Percentiles rank a stretch among this genome's conserved stretches.
Evolutionary conservation across 2,329 filamentous ascomycete species (phyloP).

Genomic region (Colletotrichum chlorophyti): DNA sequence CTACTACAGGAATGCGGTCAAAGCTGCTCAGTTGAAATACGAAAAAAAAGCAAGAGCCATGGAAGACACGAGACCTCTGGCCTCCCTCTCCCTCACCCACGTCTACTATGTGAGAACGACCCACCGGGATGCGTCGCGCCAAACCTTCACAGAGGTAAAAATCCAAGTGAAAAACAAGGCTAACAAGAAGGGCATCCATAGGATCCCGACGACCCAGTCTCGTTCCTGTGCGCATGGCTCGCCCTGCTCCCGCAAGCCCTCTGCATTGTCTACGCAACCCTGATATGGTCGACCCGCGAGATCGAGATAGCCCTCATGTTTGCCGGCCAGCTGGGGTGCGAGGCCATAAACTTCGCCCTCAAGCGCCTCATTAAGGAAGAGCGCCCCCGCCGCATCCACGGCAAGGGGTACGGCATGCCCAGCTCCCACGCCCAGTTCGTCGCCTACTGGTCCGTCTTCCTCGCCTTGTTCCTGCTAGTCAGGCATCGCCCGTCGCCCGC

Average conservation of each 20-base stretch:
- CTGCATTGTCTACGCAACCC: conserved; percentile 86
- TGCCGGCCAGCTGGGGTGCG: conserved; percentile 88
- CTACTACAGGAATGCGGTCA: conserved; percentile 13
- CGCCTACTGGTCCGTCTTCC: conserved; percentile 85
- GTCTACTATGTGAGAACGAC: conserved; percentile 75
- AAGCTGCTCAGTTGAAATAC: conserved; percentile 5
- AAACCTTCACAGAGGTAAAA: too few relatives aligned
- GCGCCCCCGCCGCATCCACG: conserved; percentile 81
- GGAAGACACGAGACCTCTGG: conserved; percentile 64
- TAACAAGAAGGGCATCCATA: conserved; percentile 43
- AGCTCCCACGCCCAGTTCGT: conserved; percentile 94
- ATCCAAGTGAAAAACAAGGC: too few relatives aligned
- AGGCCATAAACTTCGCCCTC: conserved; percentile 86
- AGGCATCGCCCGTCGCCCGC: conserved; percentile 62
- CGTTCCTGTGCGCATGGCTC: conserved; percentile 90
- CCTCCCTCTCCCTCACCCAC: conserved; percentile 92
- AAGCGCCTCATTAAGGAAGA: conserved; percentile 95
- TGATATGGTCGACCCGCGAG: conserved; percentile 92
- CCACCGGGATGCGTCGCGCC: too few relatives aligned
- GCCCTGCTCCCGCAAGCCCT: conserved; percentile 92
- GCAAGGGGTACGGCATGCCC: conserved; percentile 98
- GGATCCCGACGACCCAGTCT: conserved; percentile 86
- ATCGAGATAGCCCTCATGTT: conserved; percentile 90
- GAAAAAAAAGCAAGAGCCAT: too few relatives aligned
- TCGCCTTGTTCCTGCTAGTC: conserved; percentile 83